Evolutionary conservation across 2,329 filamentous ascomycete genomes (phyloP).

Genomic region (Venturia aucupariae): DNA sequence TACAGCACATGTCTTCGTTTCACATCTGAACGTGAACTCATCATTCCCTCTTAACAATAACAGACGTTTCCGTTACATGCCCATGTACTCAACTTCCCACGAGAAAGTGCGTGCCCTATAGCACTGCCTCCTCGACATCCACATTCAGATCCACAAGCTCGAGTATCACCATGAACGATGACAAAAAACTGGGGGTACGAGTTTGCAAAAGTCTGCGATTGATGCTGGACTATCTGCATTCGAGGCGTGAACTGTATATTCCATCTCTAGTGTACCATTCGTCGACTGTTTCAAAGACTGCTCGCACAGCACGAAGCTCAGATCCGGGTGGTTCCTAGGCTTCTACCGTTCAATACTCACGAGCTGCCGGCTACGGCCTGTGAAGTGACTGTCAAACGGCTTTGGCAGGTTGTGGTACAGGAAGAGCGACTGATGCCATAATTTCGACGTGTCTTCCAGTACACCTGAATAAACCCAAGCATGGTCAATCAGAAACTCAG

Average conservation of each 20-base stretch:
- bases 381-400: neutral
- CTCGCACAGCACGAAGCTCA: neutral
- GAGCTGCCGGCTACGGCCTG: neutral
- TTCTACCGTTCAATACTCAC: neutral
- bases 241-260: neutral
- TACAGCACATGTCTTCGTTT: neutral
- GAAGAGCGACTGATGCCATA: neutral
- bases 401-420: neutral
- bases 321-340: neutral
- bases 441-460: neutral
- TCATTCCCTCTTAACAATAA: neutral
- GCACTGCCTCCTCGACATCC: neutral
- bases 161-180: neutral
- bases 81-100: neutral
- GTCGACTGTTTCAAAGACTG: neutral
- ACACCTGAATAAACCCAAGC: neutral
- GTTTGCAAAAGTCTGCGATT: neutral
- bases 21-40: neutral
- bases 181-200: neutral
- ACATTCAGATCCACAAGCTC: neutral
- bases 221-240: neutral
- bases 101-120: neutral
- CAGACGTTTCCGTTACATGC: neutral
- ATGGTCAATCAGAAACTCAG: neutral
- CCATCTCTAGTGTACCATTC: neutral